A percentile compares a stretch with the other conserved stretches of the same genome.
Evolutionary conservation across 148 eudicot genomes (phyloP).

Genomic region (Cornus florida): DNA sequence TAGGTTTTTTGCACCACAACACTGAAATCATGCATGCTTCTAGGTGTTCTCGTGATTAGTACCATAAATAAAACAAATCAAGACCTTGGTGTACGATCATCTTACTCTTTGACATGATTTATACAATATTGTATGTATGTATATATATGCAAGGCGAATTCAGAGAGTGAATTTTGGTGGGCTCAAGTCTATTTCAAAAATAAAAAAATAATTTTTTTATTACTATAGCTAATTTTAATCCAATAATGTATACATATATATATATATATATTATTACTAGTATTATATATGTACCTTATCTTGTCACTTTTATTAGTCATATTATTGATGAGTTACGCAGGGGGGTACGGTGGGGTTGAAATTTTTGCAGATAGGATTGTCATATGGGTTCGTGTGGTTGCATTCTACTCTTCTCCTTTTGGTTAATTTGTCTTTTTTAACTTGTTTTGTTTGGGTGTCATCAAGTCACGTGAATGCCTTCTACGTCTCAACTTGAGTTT

Average conservation of each 20-base stretch:
- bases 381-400: conserved; percentile 43
- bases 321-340: neutral
- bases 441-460: conserved; percentile 33
- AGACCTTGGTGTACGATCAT: no score
- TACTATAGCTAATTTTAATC: no score
- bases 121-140: no score
- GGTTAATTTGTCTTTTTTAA: conserved; percentile 10
- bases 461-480: conserved; percentile 55
- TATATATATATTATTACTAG: no score
- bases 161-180: no score
- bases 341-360: neutral
- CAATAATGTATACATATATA: no score
- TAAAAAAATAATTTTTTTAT: no score
- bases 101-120: neutral
- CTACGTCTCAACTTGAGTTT: neutral
- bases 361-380: conserved; percentile 38
- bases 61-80: neutral
- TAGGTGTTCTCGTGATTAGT: no score
- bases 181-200: no score
- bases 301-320: neutral
- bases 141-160: no score
- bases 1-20: no score
- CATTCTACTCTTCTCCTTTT: conserved; percentile 34
- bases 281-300: neutral
- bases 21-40: no score